A percentile compares a stretch with the other conserved stretches of the same genome.
Evolutionary conservation across 2,329 filamentous ascomycete species (phyloP).

Genomic region (Fusarium cyanostomum): DNA sequence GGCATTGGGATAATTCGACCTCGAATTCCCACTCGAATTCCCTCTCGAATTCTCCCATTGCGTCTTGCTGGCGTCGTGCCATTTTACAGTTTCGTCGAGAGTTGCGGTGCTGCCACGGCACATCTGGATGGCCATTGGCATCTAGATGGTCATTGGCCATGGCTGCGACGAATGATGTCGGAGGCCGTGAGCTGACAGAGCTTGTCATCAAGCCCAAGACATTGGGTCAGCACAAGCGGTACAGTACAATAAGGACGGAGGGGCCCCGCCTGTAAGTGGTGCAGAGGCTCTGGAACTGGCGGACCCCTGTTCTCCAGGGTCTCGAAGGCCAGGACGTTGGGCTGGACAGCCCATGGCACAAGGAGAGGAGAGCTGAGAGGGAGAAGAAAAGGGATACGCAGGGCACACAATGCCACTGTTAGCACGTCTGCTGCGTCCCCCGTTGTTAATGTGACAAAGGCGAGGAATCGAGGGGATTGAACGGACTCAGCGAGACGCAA

Average conservation of each 20-base stretch:
- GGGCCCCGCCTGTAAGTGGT: no score
- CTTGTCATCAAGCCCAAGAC: conserved; percentile 32
- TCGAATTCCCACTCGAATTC: no score
- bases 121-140: conserved; percentile 10
- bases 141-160: conserved; percentile 12
- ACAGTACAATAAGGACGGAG: background rate
- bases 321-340: conserved; percentile 13
- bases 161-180: conserved; percentile 33
- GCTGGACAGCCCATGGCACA: background rate
- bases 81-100: background rate
- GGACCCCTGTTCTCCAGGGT: conserved; percentile 26
- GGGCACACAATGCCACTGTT: background rate
- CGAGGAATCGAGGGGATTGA: conserved; percentile 14
- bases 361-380: background rate
- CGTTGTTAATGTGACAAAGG: conserved; percentile 2
- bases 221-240: conserved; percentile 23
- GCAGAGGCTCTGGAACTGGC: conserved; percentile 35
- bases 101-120: background rate
- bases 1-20: background rate
- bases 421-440: background rate
- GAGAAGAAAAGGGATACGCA: background rate
- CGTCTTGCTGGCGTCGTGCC: conserved; percentile 3
- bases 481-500: conserved; percentile 11
- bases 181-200: conserved; percentile 24
- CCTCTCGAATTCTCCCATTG: conserved; percentile 4